phyloP scores from a whole-genome alignment of 305 asterid genomes.

The Fraxinus nigra region DNA sequence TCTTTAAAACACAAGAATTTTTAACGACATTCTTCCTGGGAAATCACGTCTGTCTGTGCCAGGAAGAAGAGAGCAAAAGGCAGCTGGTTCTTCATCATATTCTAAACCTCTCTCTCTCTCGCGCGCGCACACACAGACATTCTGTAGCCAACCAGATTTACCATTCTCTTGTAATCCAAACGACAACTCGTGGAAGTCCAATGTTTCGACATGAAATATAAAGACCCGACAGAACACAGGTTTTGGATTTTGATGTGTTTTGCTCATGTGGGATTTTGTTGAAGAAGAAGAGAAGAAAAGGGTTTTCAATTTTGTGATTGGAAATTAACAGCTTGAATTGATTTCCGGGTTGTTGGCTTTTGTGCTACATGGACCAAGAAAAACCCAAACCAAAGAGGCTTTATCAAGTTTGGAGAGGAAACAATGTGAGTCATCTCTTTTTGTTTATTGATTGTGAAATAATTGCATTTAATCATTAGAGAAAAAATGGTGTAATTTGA shows the following conservation, averaged over 20 bases:
- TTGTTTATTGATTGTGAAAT: background rate
- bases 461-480: background rate
- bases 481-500: background rate
- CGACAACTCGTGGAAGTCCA: background rate
- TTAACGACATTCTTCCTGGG: slow-evolving; percentile 23
- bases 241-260: slow-evolving; percentile 12
- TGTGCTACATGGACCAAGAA: slow-evolving; percentile 33
- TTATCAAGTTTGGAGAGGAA: slow-evolving; percentile 74
- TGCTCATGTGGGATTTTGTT: slow-evolving; percentile 1
- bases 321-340: background rate
- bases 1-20: background rate
- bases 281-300: slow-evolving; percentile 2
- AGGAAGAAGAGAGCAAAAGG: slow-evolving; percentile 22
- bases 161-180: background rate
- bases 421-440: slow-evolving; percentile 49
- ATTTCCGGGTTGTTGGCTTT: background rate
- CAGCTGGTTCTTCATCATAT: slow-evolving; percentile 35
- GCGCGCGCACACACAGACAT: background rate
- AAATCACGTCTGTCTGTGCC: slow-evolving; percentile 23
- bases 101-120: slow-evolving; percentile 4
- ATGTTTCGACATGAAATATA: background rate
- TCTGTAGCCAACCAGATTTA: slow-evolving; percentile 8
- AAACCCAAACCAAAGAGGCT: slow-evolving; percentile 46
- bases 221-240: slow-evolving; percentile 1
- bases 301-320: slow-evolving; percentile 13